Conservation (phyloP, 805 yeast species). For the Pichia scutulata region DNA sequence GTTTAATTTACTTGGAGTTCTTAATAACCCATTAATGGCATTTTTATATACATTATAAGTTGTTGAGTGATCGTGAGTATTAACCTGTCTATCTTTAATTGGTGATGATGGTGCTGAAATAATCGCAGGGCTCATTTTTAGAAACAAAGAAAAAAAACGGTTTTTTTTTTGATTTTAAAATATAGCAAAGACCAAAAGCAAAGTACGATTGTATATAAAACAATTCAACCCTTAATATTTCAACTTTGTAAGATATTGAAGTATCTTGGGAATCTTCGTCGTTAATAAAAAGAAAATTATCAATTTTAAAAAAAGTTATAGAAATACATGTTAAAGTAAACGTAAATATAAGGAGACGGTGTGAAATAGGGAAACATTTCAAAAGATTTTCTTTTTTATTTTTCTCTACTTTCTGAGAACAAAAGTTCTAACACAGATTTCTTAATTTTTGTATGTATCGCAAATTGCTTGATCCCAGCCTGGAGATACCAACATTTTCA, state of each 20-base stretch:
- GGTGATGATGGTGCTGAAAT: neutral
- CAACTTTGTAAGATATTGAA: neutral
- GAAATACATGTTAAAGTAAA: neutral
- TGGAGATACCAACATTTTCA: slow-evolving; percentile 11
- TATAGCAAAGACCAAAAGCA: neutral
- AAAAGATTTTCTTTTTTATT: neutral
- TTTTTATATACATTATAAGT: neutral
- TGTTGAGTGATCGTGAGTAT: neutral
- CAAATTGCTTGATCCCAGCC: slow-evolving; percentile 13
- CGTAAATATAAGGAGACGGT: neutral
- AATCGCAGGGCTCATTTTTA: neutral
- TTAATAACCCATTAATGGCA: neutral
- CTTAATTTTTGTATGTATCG: slow-evolving; percentile 1
- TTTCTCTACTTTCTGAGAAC: neutral
- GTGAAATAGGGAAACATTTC: neutral
- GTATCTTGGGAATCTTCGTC: neutral
- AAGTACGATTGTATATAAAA: neutral
- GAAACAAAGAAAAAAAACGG: neutral
- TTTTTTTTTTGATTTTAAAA: neutral
- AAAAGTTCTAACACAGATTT: no score
- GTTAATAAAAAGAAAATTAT: neutral
- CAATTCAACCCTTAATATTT: neutral
- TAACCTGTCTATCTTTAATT: neutral
- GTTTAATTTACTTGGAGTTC: neutral
- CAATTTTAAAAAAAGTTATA: neutral